A percentile compares a stretch with the other conserved stretches of the same genome.
These are phyloP conservation scores for Candida silvicultrix DNA, from an alignment of 805 yeast genomes.

Conservation along the genomic window DNA sequence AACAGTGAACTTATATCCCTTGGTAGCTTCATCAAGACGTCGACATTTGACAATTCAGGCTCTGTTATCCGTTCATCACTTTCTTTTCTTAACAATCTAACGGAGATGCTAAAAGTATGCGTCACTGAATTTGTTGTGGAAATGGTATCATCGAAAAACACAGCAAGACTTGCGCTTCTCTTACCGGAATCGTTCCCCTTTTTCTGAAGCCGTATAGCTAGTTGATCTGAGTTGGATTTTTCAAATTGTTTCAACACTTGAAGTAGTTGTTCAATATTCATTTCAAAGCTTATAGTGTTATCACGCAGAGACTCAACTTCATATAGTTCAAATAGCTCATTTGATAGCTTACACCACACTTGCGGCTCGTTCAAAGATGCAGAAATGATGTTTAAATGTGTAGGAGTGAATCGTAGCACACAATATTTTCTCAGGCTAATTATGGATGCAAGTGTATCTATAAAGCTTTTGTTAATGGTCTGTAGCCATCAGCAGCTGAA, in stretches of 20 bases:
- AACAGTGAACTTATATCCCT: slow-evolving; percentile 44
- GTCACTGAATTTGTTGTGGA: slow-evolving; percentile 39
- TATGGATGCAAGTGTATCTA: slow-evolving; percentile 43
- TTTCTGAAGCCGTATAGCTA: slow-evolving; percentile 45
- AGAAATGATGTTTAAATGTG: slow-evolving; percentile 44
- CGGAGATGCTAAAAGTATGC: slow-evolving; percentile 69
- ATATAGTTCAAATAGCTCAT: slow-evolving; percentile 25
- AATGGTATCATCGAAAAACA: slow-evolving; percentile 45
- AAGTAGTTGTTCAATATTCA: slow-evolving; percentile 53
- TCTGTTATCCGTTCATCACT: slow-evolving; percentile 50
- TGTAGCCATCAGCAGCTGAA: no score
- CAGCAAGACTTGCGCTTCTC: slow-evolving; percentile 44
- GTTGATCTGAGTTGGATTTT: slow-evolving; percentile 41
- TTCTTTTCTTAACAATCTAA: slow-evolving; percentile 49
- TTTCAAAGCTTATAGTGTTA: slow-evolving; percentile 51
- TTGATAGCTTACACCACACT: slow-evolving; percentile 56
- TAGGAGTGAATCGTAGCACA: slow-evolving; percentile 48
- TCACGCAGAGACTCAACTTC: slow-evolving; percentile 40
- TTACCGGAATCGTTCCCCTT: slow-evolving; percentile 22
- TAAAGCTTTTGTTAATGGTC: background rate
- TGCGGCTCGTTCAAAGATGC: slow-evolving; percentile 53
- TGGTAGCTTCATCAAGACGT: slow-evolving; percentile 46
- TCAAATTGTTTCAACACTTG: slow-evolving; percentile 55
- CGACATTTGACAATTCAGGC: slow-evolving; percentile 53
- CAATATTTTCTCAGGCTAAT: slow-evolving; percentile 47